Percentiles rank a stretch among this genome's conserved stretches.
Conservation (phyloP, 2,329 filamentous ascomycete species). For the Juglanconis oblonga region DNA sequence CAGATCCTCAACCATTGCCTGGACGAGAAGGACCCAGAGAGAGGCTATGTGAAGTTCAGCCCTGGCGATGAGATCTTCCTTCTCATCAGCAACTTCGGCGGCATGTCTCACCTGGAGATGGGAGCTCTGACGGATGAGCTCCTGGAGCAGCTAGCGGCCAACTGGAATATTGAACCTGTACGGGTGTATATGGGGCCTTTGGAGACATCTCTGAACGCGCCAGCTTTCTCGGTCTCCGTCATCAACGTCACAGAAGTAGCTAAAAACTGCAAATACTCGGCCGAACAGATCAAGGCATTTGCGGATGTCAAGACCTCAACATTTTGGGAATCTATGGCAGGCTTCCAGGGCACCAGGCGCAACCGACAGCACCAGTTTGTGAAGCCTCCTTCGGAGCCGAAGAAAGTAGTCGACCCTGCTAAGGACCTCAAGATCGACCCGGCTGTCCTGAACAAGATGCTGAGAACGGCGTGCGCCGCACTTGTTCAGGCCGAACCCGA, state of each 20-base stretch:
- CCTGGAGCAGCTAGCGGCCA: constrained; percentile 43
- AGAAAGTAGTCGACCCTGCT: constrained; percentile 34
- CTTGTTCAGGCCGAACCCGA: constrained; percentile 59
- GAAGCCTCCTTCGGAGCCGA: constrained; percentile 30
- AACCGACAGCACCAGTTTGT: constrained; percentile 45
- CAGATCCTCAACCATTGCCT: constrained; percentile 60
- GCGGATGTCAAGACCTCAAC: constrained; percentile 64
- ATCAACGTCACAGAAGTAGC: constrained; percentile 55
- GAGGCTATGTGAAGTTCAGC: constrained; percentile 47
- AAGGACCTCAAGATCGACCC: constrained; percentile 51
- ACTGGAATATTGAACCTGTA: constrained; percentile 48
- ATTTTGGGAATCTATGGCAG: constrained; percentile 50
- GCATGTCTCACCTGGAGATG: constrained; percentile 56
- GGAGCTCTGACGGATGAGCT: constrained; percentile 53
- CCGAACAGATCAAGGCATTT: constrained; percentile 56
- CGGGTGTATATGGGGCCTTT: constrained; percentile 61
- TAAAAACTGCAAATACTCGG: constrained; percentile 41
- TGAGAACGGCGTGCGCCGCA: constrained; percentile 51
- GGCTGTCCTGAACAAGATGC: constrained; percentile 47
- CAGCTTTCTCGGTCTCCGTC: constrained; percentile 67
- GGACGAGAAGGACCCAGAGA: constrained; percentile 50
- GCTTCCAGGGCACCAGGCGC: constrained; percentile 39
- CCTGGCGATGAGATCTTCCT: constrained; percentile 48
- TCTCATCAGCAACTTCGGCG: constrained; percentile 59
- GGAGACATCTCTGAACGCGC: constrained; percentile 70